Evolutionary conservation across 78 protist genomes (phyloP), one percentile per base, ranked within the genome.

Genomic region (Dictyostelium brefeldianum): DNA sequence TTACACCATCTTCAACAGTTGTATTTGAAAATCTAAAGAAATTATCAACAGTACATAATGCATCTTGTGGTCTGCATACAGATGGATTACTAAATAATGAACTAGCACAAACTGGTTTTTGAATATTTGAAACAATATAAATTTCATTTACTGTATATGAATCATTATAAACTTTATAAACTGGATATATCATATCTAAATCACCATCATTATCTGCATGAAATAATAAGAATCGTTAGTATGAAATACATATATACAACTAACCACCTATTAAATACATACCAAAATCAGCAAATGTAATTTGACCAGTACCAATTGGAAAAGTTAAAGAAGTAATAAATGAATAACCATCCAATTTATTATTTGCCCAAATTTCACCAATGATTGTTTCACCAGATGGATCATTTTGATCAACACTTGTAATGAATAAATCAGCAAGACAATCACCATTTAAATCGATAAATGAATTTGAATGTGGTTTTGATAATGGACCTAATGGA

Each of bases 391-490:
- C 78, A 20, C 18, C 36, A 6, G 17, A 4, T 36, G 43, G 43
- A 11, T 62, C 41, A 36, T 17, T 36, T 11, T 29, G 17, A 25
- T 41, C 27, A 25, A 53, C 8, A 2, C 64, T 79, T 0, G 77
- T 81, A 12, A 95, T 71, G 62, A 95, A 81, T 8, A 95, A 59
- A 77, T 95, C 97, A 8, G 97, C 90, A 36, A 81, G 64, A 65
- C 97, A 95, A 46, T 95, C 97, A 64, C 97, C 97, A 74, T 95
- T 71, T 14, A 95, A 53, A 77, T 95, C 97, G 0, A 90, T 94
- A 65, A 95, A 90, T 14, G 91, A 50, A 17, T 81, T 77, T 7
- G 80, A 51, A 15, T 90, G 93, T 31, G 85, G 84, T 36, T 17
- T 18, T 0, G 89, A 70, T 7, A 92, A 20, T 15, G 62, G 75